Evolutionary conservation across 1,284 basidiomycete genomes (phyloP), one percentile per base, ranked within the genome.

Genomic region (Meira miltonrushii): DNA sequence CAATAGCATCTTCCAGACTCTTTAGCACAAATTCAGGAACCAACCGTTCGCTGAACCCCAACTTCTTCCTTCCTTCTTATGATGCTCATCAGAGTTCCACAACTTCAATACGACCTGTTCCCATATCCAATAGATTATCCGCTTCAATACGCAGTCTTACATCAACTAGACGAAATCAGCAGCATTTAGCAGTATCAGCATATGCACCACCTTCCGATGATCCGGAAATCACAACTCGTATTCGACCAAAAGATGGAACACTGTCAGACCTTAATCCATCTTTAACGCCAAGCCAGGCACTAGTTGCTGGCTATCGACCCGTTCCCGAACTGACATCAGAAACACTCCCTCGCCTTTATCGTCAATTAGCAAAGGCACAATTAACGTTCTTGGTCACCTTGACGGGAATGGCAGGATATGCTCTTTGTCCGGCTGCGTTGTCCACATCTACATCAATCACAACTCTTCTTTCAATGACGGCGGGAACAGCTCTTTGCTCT

Each of bases 361-460:
- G 84, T 23, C 86, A 91, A 71, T 84, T 99, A 1, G 86, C 91
- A 25, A 99, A 99, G 78, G 84, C 88, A 4, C 87, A 88, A 9
- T 85, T 99, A 25, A 91, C 90, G 8, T 83, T 87, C n/a, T 83
- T 97, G 54, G 87, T 94, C 65, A 89, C 91, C 4, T 83, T 99
- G 40, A 92, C 91, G 7, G 86, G 92, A 15, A 92, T 96, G 84
- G 87, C 90, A 1, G 88, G 92, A 40, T 91, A 97, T 55, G 94
- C 95, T 0, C 83, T 99, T 21, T 96, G 89, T 15, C 75, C 75
- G 5, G 62, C 71, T 12, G 40, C 65, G 4, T 61, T 71, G 23
- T 62, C 65, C 4, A 61, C 66, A 10, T 55, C 70, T 2, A 55
- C 66, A 13, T 52, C 64, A 11, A 37, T 55, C 11, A 65, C 71